Percentiles rank a stretch among this genome's conserved stretches.
These are phyloP conservation scores for Fimicolochytrium jonesii DNA, from an alignment of 192 early-diverging fungal species.

Conservation along the genomic window DNA sequence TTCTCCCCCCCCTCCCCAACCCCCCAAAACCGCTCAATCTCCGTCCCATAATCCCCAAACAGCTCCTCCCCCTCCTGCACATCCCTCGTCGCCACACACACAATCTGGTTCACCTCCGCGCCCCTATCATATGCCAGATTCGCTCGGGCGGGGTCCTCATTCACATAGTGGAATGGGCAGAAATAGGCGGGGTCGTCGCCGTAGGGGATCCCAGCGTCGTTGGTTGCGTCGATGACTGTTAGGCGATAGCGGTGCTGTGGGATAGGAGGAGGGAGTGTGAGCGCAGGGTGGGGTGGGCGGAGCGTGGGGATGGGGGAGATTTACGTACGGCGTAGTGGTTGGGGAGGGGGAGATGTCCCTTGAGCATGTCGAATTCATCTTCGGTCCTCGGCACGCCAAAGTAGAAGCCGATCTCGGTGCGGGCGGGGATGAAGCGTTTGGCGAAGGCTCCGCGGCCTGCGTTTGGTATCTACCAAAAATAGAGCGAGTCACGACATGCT, in stretches of 20 bases:
- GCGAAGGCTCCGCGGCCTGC: slow-evolving; percentile 40
- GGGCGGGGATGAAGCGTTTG: slow-evolving; percentile 61
- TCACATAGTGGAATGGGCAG: slow-evolving; percentile 94
- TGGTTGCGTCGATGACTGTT: slow-evolving; percentile 89
- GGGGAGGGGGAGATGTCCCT: slow-evolving; percentile 72
- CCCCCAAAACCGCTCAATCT: slow-evolving; percentile 81
- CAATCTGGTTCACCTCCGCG: slow-evolving; percentile 77
- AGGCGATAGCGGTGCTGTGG: slow-evolving; percentile 61
- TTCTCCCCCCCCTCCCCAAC: no score
- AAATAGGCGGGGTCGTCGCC: slow-evolving; percentile 45
- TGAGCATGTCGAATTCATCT: slow-evolving; percentile 86
- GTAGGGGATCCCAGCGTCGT: slow-evolving; percentile 72
- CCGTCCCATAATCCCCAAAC: slow-evolving; percentile 81
- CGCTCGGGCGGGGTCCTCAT: slow-evolving; percentile 59
- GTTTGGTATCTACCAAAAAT: slow-evolving; percentile 32
- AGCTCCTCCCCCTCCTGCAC: slow-evolving; percentile 77
- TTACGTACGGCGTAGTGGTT: slow-evolving; percentile 82
- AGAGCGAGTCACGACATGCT: no score
- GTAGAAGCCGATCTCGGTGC: slow-evolving; percentile 82
- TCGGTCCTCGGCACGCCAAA: slow-evolving; percentile 96
- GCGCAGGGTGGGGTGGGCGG: no score
- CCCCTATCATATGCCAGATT: slow-evolving; percentile 81
- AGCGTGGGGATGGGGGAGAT: background rate
- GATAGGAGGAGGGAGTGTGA: background rate
- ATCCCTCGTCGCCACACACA: slow-evolving; percentile 67